Base-by-base conservation (phyloP, 2,329 filamentous ascomycete genomes). In the Neonectria neomacrospora region DNA sequence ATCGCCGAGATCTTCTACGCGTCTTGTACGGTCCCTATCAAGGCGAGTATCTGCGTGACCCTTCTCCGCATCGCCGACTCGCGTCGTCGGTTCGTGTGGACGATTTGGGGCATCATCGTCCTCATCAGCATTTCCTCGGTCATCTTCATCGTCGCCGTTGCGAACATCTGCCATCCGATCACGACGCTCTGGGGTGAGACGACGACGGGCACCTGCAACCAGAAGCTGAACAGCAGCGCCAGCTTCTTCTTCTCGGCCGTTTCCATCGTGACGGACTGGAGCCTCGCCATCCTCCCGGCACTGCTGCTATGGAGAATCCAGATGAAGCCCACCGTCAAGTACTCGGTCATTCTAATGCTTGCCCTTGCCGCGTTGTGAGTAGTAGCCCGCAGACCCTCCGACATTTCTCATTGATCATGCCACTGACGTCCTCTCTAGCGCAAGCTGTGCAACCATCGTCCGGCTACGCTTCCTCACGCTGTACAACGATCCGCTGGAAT, bases 281-380 rank as follows among this genome's bases (percentile, higher is more conserved):
- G 59, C 0, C 32, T 74, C 8, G 73, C 74, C 1, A 63, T 71
- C 5, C 58, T 76, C 5, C 73, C 74, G 0, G 57, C 65, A 0
- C 66, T 76, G 2, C 37, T 76, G 26, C 55, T 76, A 0, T 73
- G 72, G 56, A 70, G 72, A 2, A 45, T 75, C 2, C 70, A 75
- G 50, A 71, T 76, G 71, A 70, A 68, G 30, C 54, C 55, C 0
- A 63, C 58, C 8, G 61, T 73, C 12, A 74, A 74, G 45, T 18
- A 72, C 3, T 66, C 69, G 1, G 69, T 72, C 0, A 60, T 39
- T 9, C 26, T 72, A 0, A 63, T 73, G 42, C 62, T 73, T 34
- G 61, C 70, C 1, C 54, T 73, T 7, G 71, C 63, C 5, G 67
- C 61, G 18, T 65, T 73, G 71, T 71, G 32, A 65, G 71, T 45